Evolutionary conservation across 805 yeast genomes (phyloP), one percentile per base, ranked within the genome.

Genomic region (Metschnikowia vanudenii): DNA sequence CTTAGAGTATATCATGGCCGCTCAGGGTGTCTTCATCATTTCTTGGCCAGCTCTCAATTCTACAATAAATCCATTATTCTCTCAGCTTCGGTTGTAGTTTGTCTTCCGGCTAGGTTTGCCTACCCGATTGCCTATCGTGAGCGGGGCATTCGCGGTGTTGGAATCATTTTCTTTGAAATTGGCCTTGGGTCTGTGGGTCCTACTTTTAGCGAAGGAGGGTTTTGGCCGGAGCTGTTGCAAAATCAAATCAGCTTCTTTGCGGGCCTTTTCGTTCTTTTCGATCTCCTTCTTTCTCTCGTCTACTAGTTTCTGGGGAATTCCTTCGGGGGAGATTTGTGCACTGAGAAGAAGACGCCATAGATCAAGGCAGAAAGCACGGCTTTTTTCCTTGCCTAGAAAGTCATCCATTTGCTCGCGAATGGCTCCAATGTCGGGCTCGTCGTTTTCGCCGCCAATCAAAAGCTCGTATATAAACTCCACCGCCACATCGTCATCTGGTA

Each of bases 401-500:
- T 75, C 78, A 31, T 54, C 48, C 61, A 78, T 51, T 43, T 79
- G 81, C 10, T 60, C 48, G 37, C 71, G 70, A 19, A 79, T 65
- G 10, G 62, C 64, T 26, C 63, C 61, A n/a, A 75, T 70, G 43
- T 69, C 67, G 0, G 77, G 74, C 14, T 52, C 48, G 10, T 47
- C 48, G 8, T 64, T 69, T 8, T 60, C 66, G 11, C 59, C 61
- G 8, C 52, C 50, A 3, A 54, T 46, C 19, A 79, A 56, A 37
- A 79, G 57, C 54, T 79, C 81, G 40, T 61, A 59, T 3, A 74
- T 57, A 45, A 75, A 78, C 33, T 74, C 80, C 2, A 67, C 62
- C 5, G 74, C 65, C 3, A 79, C 71, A 19, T 79, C 84, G 52
- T 79, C 84, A 38, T 75, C 81, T 0, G 79, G 79, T 11, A 77